Percentiles rank a stretch among this genome's conserved stretches.
These are phyloP conservation scores for Coemansia sp. DNA, from an alignment of 371 early-diverging fungal genomes.

Conservation along the genomic window DNA sequence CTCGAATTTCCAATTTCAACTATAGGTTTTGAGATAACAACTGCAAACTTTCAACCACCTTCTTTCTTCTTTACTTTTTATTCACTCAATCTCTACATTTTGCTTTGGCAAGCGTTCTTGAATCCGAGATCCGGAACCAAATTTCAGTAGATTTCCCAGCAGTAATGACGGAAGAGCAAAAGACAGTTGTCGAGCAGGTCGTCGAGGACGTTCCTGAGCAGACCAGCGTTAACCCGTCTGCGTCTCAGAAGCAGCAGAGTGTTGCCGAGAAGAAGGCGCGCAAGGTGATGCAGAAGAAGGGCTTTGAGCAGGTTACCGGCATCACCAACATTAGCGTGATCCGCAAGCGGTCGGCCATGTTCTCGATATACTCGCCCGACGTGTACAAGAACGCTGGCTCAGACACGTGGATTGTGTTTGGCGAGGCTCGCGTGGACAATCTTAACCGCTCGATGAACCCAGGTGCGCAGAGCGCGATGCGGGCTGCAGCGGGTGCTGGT, in stretches of 20 bases:
- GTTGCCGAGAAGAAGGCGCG: slow-evolving; percentile 95
- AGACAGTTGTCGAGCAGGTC: slow-evolving; percentile 34
- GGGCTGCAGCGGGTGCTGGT: slow-evolving; percentile 56
- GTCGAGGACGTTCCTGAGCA: slow-evolving; percentile 36
- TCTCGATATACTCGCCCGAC: slow-evolving; percentile 86
- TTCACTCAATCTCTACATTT: not conserved
- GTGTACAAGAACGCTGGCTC: slow-evolving; percentile 89
- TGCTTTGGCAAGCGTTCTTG: not conserved
- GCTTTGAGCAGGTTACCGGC: slow-evolving; percentile 83
- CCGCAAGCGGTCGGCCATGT: slow-evolving; percentile 80
- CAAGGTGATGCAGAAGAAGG: slow-evolving; percentile 91
- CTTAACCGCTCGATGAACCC: slow-evolving; percentile 56
- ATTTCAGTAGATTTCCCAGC: slow-evolving; percentile 4
- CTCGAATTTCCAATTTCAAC: not conserved
- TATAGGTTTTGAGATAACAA: not conserved
- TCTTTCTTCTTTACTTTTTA: not conserved
- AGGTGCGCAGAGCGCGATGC: slow-evolving; percentile 28
- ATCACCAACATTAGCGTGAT: slow-evolving; percentile 91
- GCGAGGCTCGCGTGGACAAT: slow-evolving; percentile 92
- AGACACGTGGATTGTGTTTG: slow-evolving; percentile 96
- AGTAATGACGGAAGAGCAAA: slow-evolving; percentile 45
- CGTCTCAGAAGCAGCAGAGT: slow-evolving; percentile 46
- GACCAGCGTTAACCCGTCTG: slow-evolving; percentile 24
- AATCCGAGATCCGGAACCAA: not conserved
- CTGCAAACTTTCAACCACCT: not conserved